Base-by-base conservation (phyloP, 208 protist species). In the Leishmania gerbilli region DNA sequence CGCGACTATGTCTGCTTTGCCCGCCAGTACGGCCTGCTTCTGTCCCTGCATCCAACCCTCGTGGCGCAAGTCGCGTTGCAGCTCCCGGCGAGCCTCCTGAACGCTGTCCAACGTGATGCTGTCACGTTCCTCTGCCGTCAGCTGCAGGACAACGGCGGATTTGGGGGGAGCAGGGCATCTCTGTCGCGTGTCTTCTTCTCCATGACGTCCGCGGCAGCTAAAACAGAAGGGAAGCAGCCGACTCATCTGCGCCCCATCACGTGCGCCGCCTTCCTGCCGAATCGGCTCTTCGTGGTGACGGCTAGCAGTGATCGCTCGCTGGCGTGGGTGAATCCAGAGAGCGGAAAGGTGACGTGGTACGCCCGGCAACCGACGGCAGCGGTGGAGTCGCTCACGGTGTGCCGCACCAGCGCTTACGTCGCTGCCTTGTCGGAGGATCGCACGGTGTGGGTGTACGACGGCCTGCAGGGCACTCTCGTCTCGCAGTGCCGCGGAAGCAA, bases 1-100 rank as follows among this genome's bases (percentile, higher is more conserved):
- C 90, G 88, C 2, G 90, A 94, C 68, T 96, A 93, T 83, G 87
- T 96, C 62, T 94, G 92, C 78, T 96, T 96, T 79, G 86, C 90
- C n/a, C 88, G 90, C 45, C 72, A 87, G n/a, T 74, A 94, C 78
- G 93, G 90, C 34, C 81, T 88, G 40, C 71, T 77, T 19, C 77
- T 96, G 5, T 87, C 90, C 2, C 79, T 90, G 71, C 89, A 86
- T 42, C 92, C 92, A 27, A 75, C 86, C 37, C 85, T 96, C 37
- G 83, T 93, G 8, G 34, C 88, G 9, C 90, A 95, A 71, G 85
- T 82, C 7, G 92, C 92, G 31, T 45, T 95, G 62, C 89, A 94
- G 82, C 79, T 84, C 8, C 71, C 82, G 45, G 79, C 77, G 45
- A 76, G 45, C 45, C 53, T 67, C 13, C 53, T 83, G 45, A 71